Evolutionary conservation across 225 moss, liverwort and hornwort genomes (phyloP).

Genomic region (Sphagnum tenellum): DNA sequence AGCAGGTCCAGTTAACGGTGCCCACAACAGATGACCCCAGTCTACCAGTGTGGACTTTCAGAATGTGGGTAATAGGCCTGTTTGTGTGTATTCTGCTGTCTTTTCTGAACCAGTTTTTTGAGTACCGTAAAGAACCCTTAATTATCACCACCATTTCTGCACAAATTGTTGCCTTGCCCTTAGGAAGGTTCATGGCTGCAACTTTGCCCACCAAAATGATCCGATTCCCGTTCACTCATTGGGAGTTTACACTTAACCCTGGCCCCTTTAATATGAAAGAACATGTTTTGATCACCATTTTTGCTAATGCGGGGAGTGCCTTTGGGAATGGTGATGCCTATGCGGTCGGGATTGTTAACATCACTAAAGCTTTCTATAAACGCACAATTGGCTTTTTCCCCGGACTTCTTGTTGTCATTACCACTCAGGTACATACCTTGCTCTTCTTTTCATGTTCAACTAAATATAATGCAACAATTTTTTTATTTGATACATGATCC

Average conservation of each 20-base stretch:
- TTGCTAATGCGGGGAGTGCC: constrained; percentile 25
- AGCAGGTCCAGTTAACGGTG: constrained; percentile 52
- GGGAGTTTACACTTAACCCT: constrained; percentile 21
- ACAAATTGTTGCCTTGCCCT: constrained; percentile 43
- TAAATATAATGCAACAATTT: too few relatives aligned
- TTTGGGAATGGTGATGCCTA: constrained; percentile 27
- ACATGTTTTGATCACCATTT: constrained; percentile 34
- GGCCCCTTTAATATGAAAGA: constrained; percentile 40
- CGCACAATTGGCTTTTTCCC: constrained; percentile 21
- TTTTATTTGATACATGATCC: too few relatives aligned
- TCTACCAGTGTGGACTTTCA: constrained; percentile 44
- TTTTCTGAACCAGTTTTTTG: constrained; percentile 54
- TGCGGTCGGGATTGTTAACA: constrained; percentile 18
- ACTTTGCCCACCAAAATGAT: constrained; percentile 23
- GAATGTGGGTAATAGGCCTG: constrained; percentile 52
- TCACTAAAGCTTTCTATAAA: constrained; percentile 32
- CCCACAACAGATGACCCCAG: constrained; percentile 43
- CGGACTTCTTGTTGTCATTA: constrained; percentile 21
- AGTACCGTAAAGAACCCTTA: constrained; percentile 44
- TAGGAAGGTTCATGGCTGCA: constrained; percentile 54
- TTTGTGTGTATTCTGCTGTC: constrained; percentile 31
- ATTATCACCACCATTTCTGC: constrained; percentile 38
- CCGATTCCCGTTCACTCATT: constrained; percentile 34
- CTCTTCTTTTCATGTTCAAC: too few relatives aligned
- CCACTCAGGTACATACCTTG: constrained; percentile 15